Evolutionary conservation across 352 stramenopile genomes (phyloP).

Genomic region (Blastocystis sp.): DNA sequence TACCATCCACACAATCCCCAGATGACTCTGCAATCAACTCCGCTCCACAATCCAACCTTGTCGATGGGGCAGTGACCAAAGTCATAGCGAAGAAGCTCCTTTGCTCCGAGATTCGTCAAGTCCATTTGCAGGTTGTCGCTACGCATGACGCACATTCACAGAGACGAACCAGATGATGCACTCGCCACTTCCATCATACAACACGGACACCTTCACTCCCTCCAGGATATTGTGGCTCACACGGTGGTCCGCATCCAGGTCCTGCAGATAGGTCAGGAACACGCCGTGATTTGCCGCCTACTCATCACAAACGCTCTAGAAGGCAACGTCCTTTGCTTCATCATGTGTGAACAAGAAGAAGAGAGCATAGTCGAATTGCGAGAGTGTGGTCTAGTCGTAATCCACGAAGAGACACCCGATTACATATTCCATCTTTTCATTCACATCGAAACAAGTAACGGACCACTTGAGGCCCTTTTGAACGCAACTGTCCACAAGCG

Average conservation of each 20-base stretch:
- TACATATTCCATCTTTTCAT: conserved; percentile 31
- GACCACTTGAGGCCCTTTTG: not conserved
- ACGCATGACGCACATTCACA: not conserved
- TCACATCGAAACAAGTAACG: conserved; percentile 7
- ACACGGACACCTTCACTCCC: not conserved
- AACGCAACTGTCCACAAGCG: conserved; percentile 4
- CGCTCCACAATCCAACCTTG: not conserved
- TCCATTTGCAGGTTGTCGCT: conserved; percentile 41
- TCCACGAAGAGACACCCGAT: not conserved
- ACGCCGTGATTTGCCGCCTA: not conserved
- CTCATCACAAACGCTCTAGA: too few species aligned
- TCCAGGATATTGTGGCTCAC: conserved; percentile 45
- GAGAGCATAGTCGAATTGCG: conserved; percentile 13
- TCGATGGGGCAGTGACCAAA: conserved; percentile 46
- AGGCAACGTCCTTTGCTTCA: not conserved
- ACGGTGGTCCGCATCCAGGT: conserved; percentile 26
- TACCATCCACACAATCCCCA: conserved; percentile 41
- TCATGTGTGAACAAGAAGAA: conserved; percentile 18
- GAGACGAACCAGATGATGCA: conserved; percentile 25
- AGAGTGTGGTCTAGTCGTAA: not conserved
- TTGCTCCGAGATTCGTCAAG: conserved; percentile 59
- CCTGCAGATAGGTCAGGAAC: conserved; percentile 2
- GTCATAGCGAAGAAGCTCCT: conserved; percentile 54
- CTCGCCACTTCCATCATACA: conserved; percentile 13
- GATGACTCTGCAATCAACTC: not conserved